phyloP scores from a whole-genome alignment of 169 alveolate species.

The Plasmodium reichenowi region DNA sequence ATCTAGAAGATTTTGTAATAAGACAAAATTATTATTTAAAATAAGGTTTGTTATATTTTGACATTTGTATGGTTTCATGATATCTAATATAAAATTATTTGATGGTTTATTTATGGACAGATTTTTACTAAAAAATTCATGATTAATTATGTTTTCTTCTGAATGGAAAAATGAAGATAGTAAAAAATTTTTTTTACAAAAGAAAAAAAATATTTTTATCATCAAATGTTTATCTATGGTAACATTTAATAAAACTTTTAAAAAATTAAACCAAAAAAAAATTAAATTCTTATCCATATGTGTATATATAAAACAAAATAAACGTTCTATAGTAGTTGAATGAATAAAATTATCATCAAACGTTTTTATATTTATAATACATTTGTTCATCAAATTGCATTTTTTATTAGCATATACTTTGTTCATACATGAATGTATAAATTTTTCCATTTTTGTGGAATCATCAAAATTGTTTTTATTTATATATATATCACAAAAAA shows the following conservation, averaged over 20 bases:
- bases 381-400: constrained; percentile 46
- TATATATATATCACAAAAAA: constrained; percentile 25
- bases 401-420: constrained; percentile 42
- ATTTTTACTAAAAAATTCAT: constrained; percentile 30
- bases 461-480: constrained; percentile 13
- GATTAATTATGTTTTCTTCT: constrained; percentile 25
- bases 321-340: constrained; percentile 68
- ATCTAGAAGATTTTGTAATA: constrained; percentile 64
- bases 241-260: constrained; percentile 60
- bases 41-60: constrained; percentile 17
- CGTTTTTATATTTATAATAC: constrained; percentile 66
- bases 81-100: constrained; percentile 23
- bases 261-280: constrained; percentile 74
- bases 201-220: constrained; percentile 59
- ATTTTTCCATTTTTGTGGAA: constrained; percentile 23
- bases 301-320: constrained; percentile 35
- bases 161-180: constrained; percentile 42
- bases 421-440: constrained; percentile 28
- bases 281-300: constrained; percentile 21
- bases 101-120: constrained; percentile 8
- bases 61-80: constrained; percentile 22
- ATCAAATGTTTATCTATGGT: constrained; percentile 69
- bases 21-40: constrained; percentile 30
- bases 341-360: constrained; percentile 69
- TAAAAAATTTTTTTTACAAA: constrained; percentile 44